Evolutionary conservation across 129 eudicot genomes (phyloP).

Genomic region (Flaveria ramosissima): DNA sequence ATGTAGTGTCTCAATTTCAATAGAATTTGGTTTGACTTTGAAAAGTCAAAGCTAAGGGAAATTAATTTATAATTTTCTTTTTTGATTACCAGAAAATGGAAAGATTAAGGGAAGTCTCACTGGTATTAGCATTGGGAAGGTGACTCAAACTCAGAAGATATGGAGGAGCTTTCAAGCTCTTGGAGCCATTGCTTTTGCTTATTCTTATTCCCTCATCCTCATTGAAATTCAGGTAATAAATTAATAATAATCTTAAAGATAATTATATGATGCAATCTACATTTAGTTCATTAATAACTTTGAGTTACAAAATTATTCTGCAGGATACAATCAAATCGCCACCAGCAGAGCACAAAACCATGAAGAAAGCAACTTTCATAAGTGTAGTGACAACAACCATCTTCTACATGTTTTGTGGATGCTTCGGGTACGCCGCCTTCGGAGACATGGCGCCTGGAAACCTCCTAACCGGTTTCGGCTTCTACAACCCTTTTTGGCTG

Average conservation of each 20-base stretch:
- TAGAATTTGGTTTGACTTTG: neutral
- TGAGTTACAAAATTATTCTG: neutral
- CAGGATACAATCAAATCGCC: conserved; percentile 95
- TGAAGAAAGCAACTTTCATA: conserved; percentile 81
- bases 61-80: conserved; percentile 13
- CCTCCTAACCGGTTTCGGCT: conserved; percentile 98
- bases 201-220: conserved; percentile 96
- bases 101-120: conserved; percentile 80
- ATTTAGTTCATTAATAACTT: neutral
- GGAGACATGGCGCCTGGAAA: conserved; percentile 93
- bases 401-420: conserved; percentile 97
- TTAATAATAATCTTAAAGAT: neutral
- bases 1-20: neutral
- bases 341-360: conserved; percentile 89
- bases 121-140: conserved; percentile 86
- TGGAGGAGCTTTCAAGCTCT: conserved; percentile 98
- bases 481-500: conserved; percentile 95
- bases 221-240: conserved; percentile 83
- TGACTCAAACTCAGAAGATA: conserved; percentile 67
- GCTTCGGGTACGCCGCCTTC: conserved; percentile 95
- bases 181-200: conserved; percentile 98
- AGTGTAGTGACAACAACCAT: conserved; percentile 79
- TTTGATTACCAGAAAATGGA: conserved; percentile 50
- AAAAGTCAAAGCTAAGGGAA: neutral
- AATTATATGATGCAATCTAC: neutral